Base-by-base conservation (phyloP, 2,329 filamentous ascomycete genomes). In the Fusarium sp. region DNA sequence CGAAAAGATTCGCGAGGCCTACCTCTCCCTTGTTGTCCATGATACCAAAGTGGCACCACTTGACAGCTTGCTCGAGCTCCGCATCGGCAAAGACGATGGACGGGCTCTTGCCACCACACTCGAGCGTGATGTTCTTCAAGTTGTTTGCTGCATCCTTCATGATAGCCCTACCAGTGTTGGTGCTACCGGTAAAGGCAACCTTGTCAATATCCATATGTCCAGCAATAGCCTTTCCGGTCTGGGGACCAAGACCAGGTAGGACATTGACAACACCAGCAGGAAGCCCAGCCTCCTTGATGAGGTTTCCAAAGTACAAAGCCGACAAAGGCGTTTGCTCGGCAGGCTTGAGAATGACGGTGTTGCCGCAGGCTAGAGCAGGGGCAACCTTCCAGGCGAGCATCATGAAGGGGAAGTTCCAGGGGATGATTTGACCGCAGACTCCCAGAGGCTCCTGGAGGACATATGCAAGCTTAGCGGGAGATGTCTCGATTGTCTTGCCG, bases 201-300 rank as follows among this genome's bases (percentile, higher is more conserved):
- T 92, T 92, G 69, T 90, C 87, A 32, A 92, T 84, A 43, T 84
- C 84, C 30, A 86, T 78, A 73, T 92, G 90, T 41, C 83, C 80
- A 2, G 87, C 87, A 17, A 92, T 82, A 1, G 89, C 88, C 14
- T 87, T 84, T 28, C 90, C 90, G 2, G 89, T 87, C 48, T 86
- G 85, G 30, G 83, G 81, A 7, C 90, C 90, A 57, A 88, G 83
- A 3, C 90, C 90, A 55, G 90, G 90, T 43, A 92, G 70, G 57
- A 92, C 83, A 74, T 92, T 92, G 63, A 92, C 80, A n/a, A 92
- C 90, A 32, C 90, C 90, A 2, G 89, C 85, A n/a, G 90, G 90
- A 74, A 92, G 91, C 0, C 90, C 90, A 33, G 89, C 89, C 70
- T 92, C 84, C 66, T 88, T 87, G 64, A 92, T 83, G 8, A 92